Evolutionary conservation across 2,329 filamentous ascomycete species (phyloP), one percentile per base, ranked within the genome.

Genomic region (Diplodia seriata): DNA sequence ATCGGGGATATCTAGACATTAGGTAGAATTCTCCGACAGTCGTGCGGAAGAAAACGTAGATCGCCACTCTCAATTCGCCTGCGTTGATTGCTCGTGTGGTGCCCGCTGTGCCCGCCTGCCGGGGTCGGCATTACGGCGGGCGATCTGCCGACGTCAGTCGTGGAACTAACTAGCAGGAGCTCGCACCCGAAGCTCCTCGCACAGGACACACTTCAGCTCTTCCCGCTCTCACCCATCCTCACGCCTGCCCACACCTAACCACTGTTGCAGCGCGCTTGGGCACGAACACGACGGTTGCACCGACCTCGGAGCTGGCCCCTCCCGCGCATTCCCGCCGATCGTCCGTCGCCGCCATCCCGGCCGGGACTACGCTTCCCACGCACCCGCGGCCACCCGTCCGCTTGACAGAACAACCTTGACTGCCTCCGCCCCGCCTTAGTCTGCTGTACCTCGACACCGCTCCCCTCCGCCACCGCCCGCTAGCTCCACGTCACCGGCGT

Each of bases 401-500:
- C 15, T 51, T 63, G 59, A 49, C 29, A 51, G 29, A 38, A 33
- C 59, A 26, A 65, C 62, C 62, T 50, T 33, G 15, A 54, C 62
- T 29, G 36, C 62, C 33, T 33, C 31, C 49, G n/a, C 53, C 64
- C 38, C 65, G 53, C 65, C 54, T 29, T 56, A 33, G 47, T 43
- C 31, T n/a, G 51, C n/a, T 38, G 53, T n/a, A 4, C 20, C 33
- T 61, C 26, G 55, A 53, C 20, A 67, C 55, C 47, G 26, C 54
- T 51, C 20, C 29, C 29, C n/a, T 18, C 59, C 59, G 29, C 20
- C 47, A 26, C 47, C n/a, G 47, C 29, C 40, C 59, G 47, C 47
- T 15, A 18, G 47, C 3, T 29, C 51, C 51, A 38, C 43, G 59
- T 43, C 36, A 15, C 33, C 43, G 59, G 40, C 72, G 70, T 75